Base-by-base conservation (phyloP, 2,329 filamentous ascomycete species). In the Fusarium agapanthi region DNA sequence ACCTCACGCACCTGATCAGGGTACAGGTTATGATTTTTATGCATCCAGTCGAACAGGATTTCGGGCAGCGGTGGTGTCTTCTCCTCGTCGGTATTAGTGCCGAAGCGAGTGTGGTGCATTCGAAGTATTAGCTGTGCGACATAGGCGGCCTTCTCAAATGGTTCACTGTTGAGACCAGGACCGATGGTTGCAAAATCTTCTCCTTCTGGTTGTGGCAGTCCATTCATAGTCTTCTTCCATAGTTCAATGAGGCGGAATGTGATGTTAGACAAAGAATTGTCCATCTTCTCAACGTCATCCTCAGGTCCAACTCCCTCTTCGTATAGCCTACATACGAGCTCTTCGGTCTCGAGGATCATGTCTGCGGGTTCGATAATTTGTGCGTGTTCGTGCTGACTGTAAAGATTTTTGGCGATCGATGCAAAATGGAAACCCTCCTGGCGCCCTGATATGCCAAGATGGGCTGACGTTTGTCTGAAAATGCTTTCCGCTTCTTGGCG, bases 21-120 rank as follows among this genome's bases (percentile, higher is more conserved):
- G 75, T 93, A 93, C 32, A 92, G 87, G 70, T 93, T 90, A 78
- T 97, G 94, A 77, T 93, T 89, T 22, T 87, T 86, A 61, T 93
- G 88, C 72, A 97, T 86, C 95, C 95, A 98, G 76, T 93, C 88
- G 69, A 98, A 90, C 20, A 98, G 84, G 22, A 95, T 88, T 77
- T 92, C 91, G 2, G 95, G 94, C 24, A 97, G 84, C 1, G 93
- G 87, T 5, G 86, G 85, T 4, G 80, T 78, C 73, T 84, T 83
- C 37, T 81, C 81, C 14, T 83, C 79, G 37, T 81, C 81, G 16
- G 76, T 78, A 28, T 83, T 77, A 41, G 74, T 80, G 22, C 82
- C 77, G 66, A 85, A 85, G 20, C 87, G 84, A 15, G 87, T 87
- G 81, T 97, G 94, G 75, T 95, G 92, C 62, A 98, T 88, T 69